Evolutionary conservation across 1,139 yeast genomes (phyloP).

Genomic region (Hansenula sp.): DNA sequence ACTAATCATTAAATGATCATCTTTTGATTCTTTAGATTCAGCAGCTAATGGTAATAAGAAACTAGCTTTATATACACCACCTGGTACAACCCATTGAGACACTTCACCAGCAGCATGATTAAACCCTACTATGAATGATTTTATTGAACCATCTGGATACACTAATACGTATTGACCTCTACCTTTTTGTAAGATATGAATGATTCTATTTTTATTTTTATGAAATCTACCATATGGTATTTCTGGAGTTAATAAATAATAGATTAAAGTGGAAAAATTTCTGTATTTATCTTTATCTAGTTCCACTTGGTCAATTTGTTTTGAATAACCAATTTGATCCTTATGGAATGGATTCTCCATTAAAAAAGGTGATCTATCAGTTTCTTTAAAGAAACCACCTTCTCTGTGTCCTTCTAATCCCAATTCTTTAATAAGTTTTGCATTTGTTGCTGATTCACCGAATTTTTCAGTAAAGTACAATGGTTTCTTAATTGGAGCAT

Average conservation of each 20-base stretch:
- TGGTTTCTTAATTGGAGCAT: conserved; percentile 9
- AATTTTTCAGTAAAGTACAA: conserved; percentile 9
- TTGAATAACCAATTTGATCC: neutral
- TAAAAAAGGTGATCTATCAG: conserved; percentile 39
- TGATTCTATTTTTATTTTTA: conserved; percentile 40
- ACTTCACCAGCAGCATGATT: conserved; percentile 37
- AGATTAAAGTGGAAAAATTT: conserved; percentile 40
- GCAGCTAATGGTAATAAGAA: conserved; percentile 31
- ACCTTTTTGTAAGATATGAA: conserved; percentile 45
- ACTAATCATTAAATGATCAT: conserved; percentile 40
- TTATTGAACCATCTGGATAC: conserved; percentile 40
- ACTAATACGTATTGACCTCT: conserved; percentile 44
- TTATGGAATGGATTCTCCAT: conserved; percentile 32
- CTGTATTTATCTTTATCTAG: conserved; percentile 17
- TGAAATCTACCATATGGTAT: conserved; percentile 44
- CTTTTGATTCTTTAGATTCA: conserved; percentile 25
- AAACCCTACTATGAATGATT: conserved; percentile 44
- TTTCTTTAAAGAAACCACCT: conserved; percentile 48
- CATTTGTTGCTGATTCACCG: conserved; percentile 14
- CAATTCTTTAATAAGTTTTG: conserved; percentile 26
- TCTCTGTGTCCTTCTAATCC: conserved; percentile 36
- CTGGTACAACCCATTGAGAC: conserved; percentile 53
- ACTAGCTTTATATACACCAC: conserved; percentile 47
- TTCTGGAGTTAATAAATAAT: conserved; percentile 41
- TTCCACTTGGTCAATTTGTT: neutral